Evolutionary conservation across 2,329 filamentous ascomycete genomes (phyloP), one percentile per base, ranked within the genome.

Genomic region (Cadophora sp.): DNA sequence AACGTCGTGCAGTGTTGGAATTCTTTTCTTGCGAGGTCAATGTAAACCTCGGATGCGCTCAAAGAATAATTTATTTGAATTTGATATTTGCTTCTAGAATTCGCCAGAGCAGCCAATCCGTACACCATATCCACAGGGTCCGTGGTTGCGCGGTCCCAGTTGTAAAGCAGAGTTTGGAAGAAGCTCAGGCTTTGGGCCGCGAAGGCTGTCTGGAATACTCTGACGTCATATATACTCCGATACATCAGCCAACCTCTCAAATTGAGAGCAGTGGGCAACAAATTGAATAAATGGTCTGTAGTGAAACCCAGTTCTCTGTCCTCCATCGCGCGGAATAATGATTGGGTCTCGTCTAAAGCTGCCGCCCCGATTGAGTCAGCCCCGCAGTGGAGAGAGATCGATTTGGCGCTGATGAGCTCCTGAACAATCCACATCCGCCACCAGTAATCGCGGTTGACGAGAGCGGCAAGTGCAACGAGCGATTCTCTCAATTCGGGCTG

Each of bases 341-440:
- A 7, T 37, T 58, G 31, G 1, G 31, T 37, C 31, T 34, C 31
- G n/a, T 58, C 34, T n/a, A 43, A 46, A 46, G 58, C 58, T 43
- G 11, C 40, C 12, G 40, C 58, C 8, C 3, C 8, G 5, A 60
- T 26, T 26, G 22, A 16, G 14, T 43, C 24, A 14, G 22, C 24
- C 26, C 34, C 58, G 40, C 58, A 60, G 4, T 19, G 43, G 22
- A 65, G 26, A 24, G 31, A 29, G 5, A 55, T 62, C 29, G 3
- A 16, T 43, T 27, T 50, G 6, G 64, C 64, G 19, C 46, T 48
- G 4, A 58, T 43, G 6, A 66, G 31, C 24, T 66, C 64, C 34
- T 66, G 58, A 9, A 66, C 48, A 22, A 66, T 56, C 64, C 64
- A 66, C 46, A 66, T 66, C 7, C 64, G 43, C 7, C 0, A 24